Conservation (phyloP, 108 stramenopile genomes). For the Bacterosira constricta region DNA sequence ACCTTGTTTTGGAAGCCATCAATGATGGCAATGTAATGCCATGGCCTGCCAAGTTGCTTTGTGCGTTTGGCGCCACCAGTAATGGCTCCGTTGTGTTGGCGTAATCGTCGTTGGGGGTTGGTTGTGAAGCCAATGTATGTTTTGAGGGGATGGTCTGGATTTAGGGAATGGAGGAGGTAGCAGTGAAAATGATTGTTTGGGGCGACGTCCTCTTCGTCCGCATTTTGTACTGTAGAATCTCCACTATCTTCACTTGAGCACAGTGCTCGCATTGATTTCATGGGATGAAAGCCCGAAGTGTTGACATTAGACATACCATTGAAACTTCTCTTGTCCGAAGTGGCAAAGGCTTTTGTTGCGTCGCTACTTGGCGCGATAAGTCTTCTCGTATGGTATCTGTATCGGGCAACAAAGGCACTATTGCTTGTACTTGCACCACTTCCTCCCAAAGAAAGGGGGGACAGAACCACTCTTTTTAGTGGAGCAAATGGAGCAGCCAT, state of each 20-base stretch:
- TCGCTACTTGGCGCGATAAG: not conserved
- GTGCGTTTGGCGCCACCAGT: constrained; percentile 61
- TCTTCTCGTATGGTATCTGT: not conserved
- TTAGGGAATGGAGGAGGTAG: constrained; percentile 56
- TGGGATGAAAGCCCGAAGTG: no score
- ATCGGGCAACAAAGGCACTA: not conserved
- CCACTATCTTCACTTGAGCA: no score
- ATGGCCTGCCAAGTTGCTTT: constrained; percentile 62
- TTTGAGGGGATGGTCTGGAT: constrained; percentile 52
- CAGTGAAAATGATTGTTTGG: no score
- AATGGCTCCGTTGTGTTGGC: constrained; percentile 71
- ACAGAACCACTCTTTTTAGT: not conserved
- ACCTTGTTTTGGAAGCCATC: constrained; percentile 55
- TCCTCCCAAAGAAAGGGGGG: not conserved
- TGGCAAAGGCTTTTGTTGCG: no score
- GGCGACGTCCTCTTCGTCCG: constrained; percentile 35
- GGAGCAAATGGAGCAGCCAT: not conserved
- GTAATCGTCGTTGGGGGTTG: constrained; percentile 52
- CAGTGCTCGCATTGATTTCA: no score
- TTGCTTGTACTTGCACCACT: not conserved
- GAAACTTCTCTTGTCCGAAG: no score
- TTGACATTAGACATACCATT: no score
- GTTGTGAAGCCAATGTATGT: constrained; percentile 68
- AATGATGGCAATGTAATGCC: constrained; percentile 54
- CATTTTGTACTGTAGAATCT: not conserved